Evolutionary conservation across 805 yeast species (phyloP).

Genomic region (Kodamaea kaohsiungensis): DNA sequence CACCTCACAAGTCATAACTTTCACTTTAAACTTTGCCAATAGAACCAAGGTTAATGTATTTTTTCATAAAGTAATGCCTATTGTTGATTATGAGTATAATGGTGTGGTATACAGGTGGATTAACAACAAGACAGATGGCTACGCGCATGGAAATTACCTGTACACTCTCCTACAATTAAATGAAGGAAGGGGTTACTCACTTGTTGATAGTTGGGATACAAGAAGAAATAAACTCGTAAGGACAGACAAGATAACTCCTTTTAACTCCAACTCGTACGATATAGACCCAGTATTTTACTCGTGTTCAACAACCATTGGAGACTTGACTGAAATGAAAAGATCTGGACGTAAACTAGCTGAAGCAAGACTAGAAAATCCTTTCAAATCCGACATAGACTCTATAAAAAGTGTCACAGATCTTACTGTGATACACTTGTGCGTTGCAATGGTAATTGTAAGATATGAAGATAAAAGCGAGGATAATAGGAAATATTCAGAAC

Average conservation of each 20-base stretch:
- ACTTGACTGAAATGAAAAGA: background rate
- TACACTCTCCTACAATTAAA: constrained; percentile 2
- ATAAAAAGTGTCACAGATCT: background rate
- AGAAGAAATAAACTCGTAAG: constrained; percentile 2
- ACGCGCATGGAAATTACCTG: background rate
- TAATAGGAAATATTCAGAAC: background rate
- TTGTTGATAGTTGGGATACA: constrained; percentile 11
- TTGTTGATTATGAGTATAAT: constrained; percentile 10
- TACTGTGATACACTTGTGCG: background rate
- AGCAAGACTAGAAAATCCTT: background rate
- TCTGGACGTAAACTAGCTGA: background rate
- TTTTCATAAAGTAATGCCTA: constrained; percentile 6
- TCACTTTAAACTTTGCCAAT: background rate
- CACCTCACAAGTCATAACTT: background rate
- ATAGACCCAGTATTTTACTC: background rate
- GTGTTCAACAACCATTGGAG: background rate
- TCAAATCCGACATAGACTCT: background rate
- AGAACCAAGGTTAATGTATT: constrained; percentile 6
- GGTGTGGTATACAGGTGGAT: constrained; percentile 10
- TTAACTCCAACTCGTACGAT: background rate
- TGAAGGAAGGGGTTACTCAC: constrained; percentile 1
- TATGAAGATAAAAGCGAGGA: background rate
- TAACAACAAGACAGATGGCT: background rate
- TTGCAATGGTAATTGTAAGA: background rate
- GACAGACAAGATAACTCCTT: background rate